A percentile compares a stretch with the other conserved stretches of the same genome.
These are phyloP conservation scores for Fusarium chuoi DNA, from an alignment of 2,329 filamentous ascomycete genomes.

Conservation along the genomic window DNA sequence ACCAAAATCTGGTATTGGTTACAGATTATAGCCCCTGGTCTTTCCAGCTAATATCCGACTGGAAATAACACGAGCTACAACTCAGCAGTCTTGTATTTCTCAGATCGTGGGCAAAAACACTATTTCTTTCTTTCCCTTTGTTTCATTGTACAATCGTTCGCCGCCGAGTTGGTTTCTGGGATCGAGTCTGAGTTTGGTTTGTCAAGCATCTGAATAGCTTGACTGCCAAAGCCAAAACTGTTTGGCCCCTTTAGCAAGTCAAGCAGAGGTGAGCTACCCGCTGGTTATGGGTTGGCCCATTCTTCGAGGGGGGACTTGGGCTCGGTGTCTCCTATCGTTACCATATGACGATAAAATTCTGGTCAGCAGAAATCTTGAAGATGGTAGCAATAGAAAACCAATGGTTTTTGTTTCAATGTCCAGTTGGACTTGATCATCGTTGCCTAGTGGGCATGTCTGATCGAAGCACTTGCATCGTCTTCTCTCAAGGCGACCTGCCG, in stretches of 20 bases:
- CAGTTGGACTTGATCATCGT: background rate
- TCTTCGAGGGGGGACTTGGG: background rate
- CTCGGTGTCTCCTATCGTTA: background rate
- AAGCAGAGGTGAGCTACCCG: background rate
- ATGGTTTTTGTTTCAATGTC: background rate
- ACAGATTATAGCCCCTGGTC: too few species aligned
- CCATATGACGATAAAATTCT: background rate
- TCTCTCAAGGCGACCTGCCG: background rate
- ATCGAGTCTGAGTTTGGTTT: background rate
- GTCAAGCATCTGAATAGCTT: background rate
- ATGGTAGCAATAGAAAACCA: background rate
- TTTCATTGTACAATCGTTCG: slow-evolving; percentile 12
- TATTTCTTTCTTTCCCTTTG: background rate
- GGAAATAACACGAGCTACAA: background rate
- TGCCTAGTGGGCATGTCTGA: background rate
- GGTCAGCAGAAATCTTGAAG: background rate
- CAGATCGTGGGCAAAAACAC: background rate
- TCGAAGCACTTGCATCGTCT: background rate
- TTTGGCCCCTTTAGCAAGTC: background rate
- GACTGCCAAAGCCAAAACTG: background rate
- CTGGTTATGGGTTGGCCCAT: background rate
- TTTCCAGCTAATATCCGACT: background rate
- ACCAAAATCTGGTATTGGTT: background rate
- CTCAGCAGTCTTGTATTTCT: background rate
- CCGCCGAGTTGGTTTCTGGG: background rate